phyloP scores from a whole-genome alignment of 768 basidiomycete species.

The Hydnum rufescens region DNA sequence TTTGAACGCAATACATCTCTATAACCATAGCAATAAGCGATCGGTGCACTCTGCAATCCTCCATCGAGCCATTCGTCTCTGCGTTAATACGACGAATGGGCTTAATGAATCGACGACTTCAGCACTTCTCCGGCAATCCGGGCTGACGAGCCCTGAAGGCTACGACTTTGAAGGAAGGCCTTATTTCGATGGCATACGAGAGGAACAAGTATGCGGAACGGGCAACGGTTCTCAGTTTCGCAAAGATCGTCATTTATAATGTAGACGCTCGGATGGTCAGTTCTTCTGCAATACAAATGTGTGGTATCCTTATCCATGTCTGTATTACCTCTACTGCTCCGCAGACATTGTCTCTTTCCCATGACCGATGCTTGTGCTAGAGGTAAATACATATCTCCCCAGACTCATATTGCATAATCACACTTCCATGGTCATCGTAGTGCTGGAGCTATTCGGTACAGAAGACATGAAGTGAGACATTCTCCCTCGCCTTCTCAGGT shows the following conservation, averaged over 20 bases:
- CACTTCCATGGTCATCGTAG: conserved; percentile 14
- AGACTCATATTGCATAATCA: not conserved
- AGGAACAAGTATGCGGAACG: conserved; percentile 33
- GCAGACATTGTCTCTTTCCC: conserved; percentile 53
- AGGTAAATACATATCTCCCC: conserved; percentile 20
- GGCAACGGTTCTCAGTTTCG: conserved; percentile 44
- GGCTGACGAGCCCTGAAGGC: conserved; percentile 53
- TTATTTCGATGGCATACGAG: conserved; percentile 49
- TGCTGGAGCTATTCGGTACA: conserved; percentile 47
- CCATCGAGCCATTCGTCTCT: conserved; percentile 24
- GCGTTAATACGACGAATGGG: conserved; percentile 59
- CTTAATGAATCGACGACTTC: conserved; percentile 39
- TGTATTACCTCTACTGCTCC: not conserved
- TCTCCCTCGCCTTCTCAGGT: conserved; percentile 43
- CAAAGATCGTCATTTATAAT: conserved; percentile 39
- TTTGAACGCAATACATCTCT: not conserved
- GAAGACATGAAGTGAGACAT: conserved; percentile 37
- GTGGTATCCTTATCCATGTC: not conserved
- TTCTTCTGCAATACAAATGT: too few relatives aligned
- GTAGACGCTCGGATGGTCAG: conserved; percentile 51
- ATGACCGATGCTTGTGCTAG: conserved; percentile 68
- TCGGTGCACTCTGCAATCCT: conserved; percentile 25
- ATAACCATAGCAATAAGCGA: conserved; percentile 34
- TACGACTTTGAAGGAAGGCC: conserved; percentile 39
- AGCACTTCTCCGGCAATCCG: conserved; percentile 52